Conservation (phyloP, 129 eudicot species). For the Smallanthus sonchifolius region DNA sequence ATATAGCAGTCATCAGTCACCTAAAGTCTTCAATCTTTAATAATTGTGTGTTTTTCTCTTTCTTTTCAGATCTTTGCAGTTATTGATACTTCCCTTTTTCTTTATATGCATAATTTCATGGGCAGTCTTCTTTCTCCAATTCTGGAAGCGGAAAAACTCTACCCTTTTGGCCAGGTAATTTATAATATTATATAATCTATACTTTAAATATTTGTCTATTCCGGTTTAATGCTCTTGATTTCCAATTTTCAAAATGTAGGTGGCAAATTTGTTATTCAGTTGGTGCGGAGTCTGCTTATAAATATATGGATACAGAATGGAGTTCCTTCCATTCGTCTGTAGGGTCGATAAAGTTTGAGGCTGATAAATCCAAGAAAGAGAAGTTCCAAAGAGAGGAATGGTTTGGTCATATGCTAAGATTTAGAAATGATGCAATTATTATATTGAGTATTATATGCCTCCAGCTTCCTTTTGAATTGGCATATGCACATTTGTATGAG, state of each 20-base stretch:
- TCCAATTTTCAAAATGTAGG: conserved; percentile 29
- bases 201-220: background rate
- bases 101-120: conserved; percentile 64
- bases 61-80: conserved; percentile 61
- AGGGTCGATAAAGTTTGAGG: conserved; percentile 33
- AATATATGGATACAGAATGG: conserved; percentile 48
- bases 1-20: background rate
- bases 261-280: conserved; percentile 67
- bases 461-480: conserved; percentile 91
- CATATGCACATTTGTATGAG: conserved; percentile 98
- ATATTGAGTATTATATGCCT: conserved; percentile 82
- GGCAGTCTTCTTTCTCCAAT: conserved; percentile 89
- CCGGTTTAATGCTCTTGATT: background rate
- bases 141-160: conserved; percentile 84
- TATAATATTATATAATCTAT: background rate
- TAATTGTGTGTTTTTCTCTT: background rate
- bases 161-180: conserved; percentile 74
- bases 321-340: conserved; percentile 50
- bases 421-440: conserved; percentile 77
- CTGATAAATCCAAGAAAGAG: conserved; percentile 51
- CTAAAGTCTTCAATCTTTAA: background rate
- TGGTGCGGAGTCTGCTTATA: conserved; percentile 56
- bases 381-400: conserved; percentile 82
- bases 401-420: conserved; percentile 62
- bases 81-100: conserved; percentile 72